Percentiles rank a stretch among this genome's conserved stretches.
phyloP scores from a whole-genome alignment of 176 grass and related monocot species.

The Puya raimondii region DNA sequence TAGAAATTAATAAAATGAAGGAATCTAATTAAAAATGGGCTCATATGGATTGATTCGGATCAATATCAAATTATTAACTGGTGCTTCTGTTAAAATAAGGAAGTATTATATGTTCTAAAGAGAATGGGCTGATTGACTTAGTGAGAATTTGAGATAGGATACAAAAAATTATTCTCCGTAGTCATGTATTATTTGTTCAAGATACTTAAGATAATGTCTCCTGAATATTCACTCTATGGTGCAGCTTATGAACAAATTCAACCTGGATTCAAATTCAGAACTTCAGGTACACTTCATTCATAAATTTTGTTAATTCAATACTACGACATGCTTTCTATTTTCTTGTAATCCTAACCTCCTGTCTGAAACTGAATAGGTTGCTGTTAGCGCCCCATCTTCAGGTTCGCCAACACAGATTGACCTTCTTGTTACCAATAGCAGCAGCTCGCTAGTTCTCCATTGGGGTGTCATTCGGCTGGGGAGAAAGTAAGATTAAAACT shows the following conservation, averaged over 20 bases:
- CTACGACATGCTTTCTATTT: conserved; percentile 6
- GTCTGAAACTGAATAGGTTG: conserved; percentile 35
- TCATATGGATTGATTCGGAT: background rate
- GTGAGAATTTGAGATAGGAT: background rate
- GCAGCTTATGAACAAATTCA: conserved; percentile 58
- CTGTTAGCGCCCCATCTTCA: conserved; percentile 26
- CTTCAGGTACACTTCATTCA: conserved; percentile 39
- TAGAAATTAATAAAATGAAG: background rate
- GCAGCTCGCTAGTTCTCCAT: conserved; percentile 57
- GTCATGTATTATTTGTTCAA: conserved; percentile 1
- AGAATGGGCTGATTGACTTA: background rate
- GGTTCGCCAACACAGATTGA: conserved; percentile 33
- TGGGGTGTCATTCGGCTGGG: conserved; percentile 60
- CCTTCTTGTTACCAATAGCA: conserved; percentile 55
- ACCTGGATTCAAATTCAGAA: conserved; percentile 66
- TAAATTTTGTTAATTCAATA: conserved; percentile 7
- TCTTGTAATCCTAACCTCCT: conserved; percentile 8
- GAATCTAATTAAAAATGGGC: background rate
- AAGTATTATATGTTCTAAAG: no score
- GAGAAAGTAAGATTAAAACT: conserved; percentile 29
- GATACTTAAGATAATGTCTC: conserved; percentile 13
- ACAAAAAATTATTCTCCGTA: background rate
- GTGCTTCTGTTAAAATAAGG: no score
- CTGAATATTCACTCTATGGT: conserved; percentile 1
- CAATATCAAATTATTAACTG: background rate